These are phyloP conservation scores for Coemansia sp. DNA, from an alignment of 192 early-diverging fungal genomes.

Conservation along the genomic window DNA sequence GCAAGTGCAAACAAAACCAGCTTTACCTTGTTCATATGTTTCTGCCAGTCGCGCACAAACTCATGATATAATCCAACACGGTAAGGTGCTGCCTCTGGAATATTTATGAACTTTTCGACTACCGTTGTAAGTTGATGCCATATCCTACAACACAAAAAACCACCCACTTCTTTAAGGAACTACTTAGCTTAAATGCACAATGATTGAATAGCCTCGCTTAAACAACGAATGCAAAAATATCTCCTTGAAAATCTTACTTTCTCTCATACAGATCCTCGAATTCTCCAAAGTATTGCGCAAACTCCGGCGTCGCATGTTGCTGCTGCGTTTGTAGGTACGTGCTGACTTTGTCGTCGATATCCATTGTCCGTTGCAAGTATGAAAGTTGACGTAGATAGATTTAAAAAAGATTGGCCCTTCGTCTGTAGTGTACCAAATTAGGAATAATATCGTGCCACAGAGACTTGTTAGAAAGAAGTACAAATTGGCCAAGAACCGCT, in stretches of 20 bases:
- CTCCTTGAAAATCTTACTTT: conserved; percentile 65
- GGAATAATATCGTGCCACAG: too few species aligned
- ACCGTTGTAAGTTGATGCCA: conserved; percentile 96
- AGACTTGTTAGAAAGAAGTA: too few species aligned
- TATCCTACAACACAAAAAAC: conserved; percentile 60
- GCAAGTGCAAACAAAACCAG: conserved; percentile 80
- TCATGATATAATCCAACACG: conserved; percentile 83
- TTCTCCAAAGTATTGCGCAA: conserved; percentile 75
- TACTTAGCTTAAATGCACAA: background rate
- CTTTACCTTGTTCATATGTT: conserved; percentile 92
- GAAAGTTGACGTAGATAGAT: background rate
- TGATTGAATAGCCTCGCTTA: background rate
- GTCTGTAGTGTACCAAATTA: too few species aligned
- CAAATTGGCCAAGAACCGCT: too few species aligned
- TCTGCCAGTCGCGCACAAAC: conserved; percentile 92
- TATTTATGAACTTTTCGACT: conserved; percentile 75
- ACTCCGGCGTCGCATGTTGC: conserved; percentile 61
- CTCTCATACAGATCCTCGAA: conserved; percentile 94
- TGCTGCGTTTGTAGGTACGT: conserved; percentile 69
- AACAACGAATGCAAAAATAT: too few species aligned
- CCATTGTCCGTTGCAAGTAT: conserved; percentile 46
- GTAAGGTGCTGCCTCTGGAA: conserved; percentile 72
- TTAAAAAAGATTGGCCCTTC: background rate
- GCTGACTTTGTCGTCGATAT: conserved; percentile 76
- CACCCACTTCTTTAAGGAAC: background rate